A percentile compares a stretch with the other conserved stretches of the same genome.
Evolutionary conservation across 169 alveolate species (phyloP).

Genomic region (Sarcocystis neurona): DNA sequence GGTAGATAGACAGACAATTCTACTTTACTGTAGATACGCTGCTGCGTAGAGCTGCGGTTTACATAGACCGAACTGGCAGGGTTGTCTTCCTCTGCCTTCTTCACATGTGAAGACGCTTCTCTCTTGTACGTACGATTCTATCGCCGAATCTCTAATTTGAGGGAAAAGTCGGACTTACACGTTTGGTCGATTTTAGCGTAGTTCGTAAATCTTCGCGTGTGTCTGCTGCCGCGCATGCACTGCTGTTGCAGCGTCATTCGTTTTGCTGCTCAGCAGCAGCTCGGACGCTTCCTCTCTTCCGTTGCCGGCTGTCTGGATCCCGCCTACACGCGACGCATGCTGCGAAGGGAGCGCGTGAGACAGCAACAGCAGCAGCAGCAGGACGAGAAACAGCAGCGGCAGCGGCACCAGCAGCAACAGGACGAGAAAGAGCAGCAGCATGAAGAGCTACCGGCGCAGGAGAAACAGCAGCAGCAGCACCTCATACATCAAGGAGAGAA

Average conservation of each 20-base stretch:
- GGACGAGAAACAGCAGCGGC: neutral
- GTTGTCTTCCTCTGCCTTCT: neutral
- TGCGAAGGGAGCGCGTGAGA: neutral
- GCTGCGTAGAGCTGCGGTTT: neutral
- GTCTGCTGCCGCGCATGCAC: neutral
- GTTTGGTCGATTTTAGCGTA: no score
- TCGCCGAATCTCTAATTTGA: no score
- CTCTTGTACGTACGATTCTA: neutral
- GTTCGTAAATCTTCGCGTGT: neutral
- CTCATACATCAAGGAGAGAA: neutral
- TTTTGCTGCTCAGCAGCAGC: slow-evolving; percentile 38
- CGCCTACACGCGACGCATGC: neutral
- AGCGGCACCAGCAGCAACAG: neutral
- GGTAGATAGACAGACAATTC: no score
- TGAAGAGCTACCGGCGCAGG: neutral
- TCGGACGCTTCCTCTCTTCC: slow-evolving; percentile 32
- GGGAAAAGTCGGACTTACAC: no score
- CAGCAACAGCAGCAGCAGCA: neutral
- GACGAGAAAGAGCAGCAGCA: neutral
- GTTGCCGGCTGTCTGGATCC: slow-evolving; percentile 18
- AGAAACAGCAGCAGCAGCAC: neutral
- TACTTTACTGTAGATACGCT: no score
- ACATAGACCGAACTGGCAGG: neutral
- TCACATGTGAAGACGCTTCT: neutral
- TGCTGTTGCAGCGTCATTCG: slow-evolving; percentile 12